Conservation (phyloP, 768 basidiomycete species). For the Boletales sp. region DNA sequence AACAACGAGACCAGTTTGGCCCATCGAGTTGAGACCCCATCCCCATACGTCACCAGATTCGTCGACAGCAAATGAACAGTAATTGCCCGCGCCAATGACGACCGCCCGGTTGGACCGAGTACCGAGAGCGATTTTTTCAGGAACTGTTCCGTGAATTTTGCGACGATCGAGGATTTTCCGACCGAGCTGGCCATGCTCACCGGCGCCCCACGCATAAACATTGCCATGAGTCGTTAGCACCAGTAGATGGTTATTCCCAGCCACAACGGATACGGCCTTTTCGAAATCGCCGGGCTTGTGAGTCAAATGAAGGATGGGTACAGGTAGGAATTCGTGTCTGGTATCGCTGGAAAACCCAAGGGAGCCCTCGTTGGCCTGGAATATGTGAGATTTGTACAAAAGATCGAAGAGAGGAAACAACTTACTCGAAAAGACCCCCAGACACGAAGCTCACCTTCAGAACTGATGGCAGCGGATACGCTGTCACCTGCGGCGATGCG, state of each 20-base stretch:
- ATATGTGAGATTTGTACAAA: slow-evolving; percentile 1
- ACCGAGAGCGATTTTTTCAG: slow-evolving; percentile 81
- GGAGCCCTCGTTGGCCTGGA: slow-evolving; percentile 69
- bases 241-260: slow-evolving; percentile 86
- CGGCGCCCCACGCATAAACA: slow-evolving; percentile 87
- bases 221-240: slow-evolving; percentile 85
- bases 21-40: slow-evolving; percentile 95
- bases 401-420: slow-evolving; percentile 1
- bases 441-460: slow-evolving; percentile 74
- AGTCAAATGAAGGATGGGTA: slow-evolving; percentile 53
- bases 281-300: slow-evolving; percentile 64
- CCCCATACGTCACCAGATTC: slow-evolving; percentile 81
- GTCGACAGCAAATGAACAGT: slow-evolving; percentile 90
- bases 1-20: slow-evolving; percentile 65
- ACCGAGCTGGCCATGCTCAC: slow-evolving; percentile 88
- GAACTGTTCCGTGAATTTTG: slow-evolving; percentile 84
- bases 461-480: slow-evolving; percentile 80
- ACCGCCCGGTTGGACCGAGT: slow-evolving; percentile 61
- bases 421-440: slow-evolving; percentile 91
- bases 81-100: slow-evolving; percentile 74
- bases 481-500: slow-evolving; percentile 83
- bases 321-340: slow-evolving; percentile 65
- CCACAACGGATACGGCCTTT: slow-evolving; percentile 70
- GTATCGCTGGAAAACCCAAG: slow-evolving; percentile 76
- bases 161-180: slow-evolving; percentile 85